phyloP scores from a whole-genome alignment of 768 basidiomycete genomes.

The Boletus coccyginus region DNA sequence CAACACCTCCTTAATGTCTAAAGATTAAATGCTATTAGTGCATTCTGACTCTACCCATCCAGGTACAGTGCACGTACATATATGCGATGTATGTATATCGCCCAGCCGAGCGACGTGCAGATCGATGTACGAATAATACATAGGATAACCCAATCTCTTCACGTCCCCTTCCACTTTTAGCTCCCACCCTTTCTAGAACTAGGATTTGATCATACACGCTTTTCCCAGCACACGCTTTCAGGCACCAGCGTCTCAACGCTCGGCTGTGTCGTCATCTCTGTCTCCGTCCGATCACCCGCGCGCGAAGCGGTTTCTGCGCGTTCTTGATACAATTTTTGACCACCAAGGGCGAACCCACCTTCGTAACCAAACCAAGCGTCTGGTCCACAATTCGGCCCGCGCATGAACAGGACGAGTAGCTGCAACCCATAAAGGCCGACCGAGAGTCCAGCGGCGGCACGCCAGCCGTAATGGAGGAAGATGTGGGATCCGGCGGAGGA shows the following conservation, averaged over 20 bases:
- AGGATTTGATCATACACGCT: neutral
- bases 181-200: neutral
- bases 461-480: slow-evolving; percentile 42
- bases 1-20: neutral
- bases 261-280: neutral
- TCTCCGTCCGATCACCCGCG: neutral
- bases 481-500: slow-evolving; percentile 41
- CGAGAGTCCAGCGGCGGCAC: slow-evolving; percentile 30
- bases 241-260: slow-evolving; percentile 6
- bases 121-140: neutral
- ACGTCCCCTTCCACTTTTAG: neutral
- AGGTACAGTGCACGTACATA: neutral
- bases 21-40: neutral
- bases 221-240: slow-evolving; percentile 5
- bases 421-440: slow-evolving; percentile 36
- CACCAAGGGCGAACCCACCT: slow-evolving; percentile 40
- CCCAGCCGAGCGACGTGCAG: neutral
- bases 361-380: slow-evolving; percentile 59
- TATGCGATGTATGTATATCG: neutral
- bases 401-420: slow-evolving; percentile 33
- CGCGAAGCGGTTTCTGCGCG: neutral
- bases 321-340: neutral
- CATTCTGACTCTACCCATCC: neutral
- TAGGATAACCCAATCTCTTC: neutral
- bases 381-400: slow-evolving; percentile 38